Evolutionary conservation across 2,329 filamentous ascomycete species (phyloP), one percentile per base, ranked within the genome.

Genomic region (Penicillium sp.): DNA sequence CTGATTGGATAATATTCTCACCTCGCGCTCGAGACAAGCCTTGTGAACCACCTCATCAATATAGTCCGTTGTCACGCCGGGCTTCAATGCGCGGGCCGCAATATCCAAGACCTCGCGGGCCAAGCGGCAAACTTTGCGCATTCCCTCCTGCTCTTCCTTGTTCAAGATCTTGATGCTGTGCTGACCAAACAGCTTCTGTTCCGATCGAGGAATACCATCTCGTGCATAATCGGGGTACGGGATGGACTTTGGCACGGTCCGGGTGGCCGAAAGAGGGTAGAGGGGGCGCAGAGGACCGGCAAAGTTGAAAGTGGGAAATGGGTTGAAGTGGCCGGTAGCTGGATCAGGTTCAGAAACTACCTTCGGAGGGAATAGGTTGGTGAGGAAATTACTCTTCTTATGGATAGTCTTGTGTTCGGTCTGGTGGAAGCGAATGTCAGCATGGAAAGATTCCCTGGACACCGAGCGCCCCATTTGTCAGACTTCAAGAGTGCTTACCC

Each of bases 41-140:
- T 96, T 91, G 80, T 99, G 95, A 41, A 96, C 93, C 61, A 98
- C 82, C 76, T 96, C 89, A 71, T 99, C 95, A 57, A 99, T 91
- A 68, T 96, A 88, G 72, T 99, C 95, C 7, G 95, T 98, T 7
- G 93, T 97, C 33, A 98, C 89, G 48, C 95, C 95, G n/a, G 95
- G 93, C 71, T 87, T 89, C 46, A 90, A 79, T 51, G 89, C 93
- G 14, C 88, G 86, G 0, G 91, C 95, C 1, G 93, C 91, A 70
- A 96, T 90, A 75, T 99, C 95, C 61, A 99, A 79, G 11, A 98
- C 92, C 78, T 99, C 95, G 73, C 95, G 84, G 19, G 90, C 91
- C 60, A 97, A 76, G 49, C 86, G 84, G 76, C 93, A 97, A 49
- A 95, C 92, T 75, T 93, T 96, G 67, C 93, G 87, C 95, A 99